Evolutionary conservation across 75 land plant species (phyloP).

Genomic region (Cryptomeria japonica): DNA sequence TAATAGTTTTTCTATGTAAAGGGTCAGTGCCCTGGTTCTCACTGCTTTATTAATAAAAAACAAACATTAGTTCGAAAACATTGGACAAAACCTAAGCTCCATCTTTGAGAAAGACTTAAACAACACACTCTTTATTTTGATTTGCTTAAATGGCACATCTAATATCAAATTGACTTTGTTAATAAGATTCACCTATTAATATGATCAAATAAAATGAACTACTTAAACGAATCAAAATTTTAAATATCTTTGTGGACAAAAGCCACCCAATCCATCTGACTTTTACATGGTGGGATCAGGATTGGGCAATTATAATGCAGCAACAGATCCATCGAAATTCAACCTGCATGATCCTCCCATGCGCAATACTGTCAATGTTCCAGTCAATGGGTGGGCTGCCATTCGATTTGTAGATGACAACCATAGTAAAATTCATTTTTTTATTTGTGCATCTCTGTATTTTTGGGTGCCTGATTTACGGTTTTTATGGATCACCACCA

Average conservation of each 20-base stretch:
- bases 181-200: too few species aligned
- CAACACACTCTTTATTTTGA: too few species aligned
- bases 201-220: too few species aligned
- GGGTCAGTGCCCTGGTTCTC: too few species aligned
- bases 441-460: too few species aligned
- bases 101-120: slow-evolving; percentile 18
- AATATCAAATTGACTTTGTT: too few species aligned
- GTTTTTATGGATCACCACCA: too few species aligned
- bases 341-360: slow-evolving; percentile 44
- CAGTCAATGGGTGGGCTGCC: slow-evolving; percentile 41
- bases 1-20: too few species aligned
- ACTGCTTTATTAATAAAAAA: too few species aligned
- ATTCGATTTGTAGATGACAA: slow-evolving; percentile 38
- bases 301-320: too few species aligned
- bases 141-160: slow-evolving; percentile 31
- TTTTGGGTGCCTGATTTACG: too few species aligned
- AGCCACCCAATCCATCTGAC: slow-evolving; percentile 44
- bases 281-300: slow-evolving; percentile 26
- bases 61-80: slow-evolving; percentile 63
- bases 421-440: background rate
- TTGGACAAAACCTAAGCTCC: slow-evolving; percentile 34
- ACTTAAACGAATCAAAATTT: too few species aligned
- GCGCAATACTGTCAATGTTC: slow-evolving; percentile 38
- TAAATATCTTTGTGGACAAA: slow-evolving; percentile 7
- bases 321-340: slow-evolving; percentile 14